These are phyloP conservation scores for Xylaria multiplex DNA, from an alignment of 2,329 filamentous ascomycete species.

Conservation along the genomic window DNA sequence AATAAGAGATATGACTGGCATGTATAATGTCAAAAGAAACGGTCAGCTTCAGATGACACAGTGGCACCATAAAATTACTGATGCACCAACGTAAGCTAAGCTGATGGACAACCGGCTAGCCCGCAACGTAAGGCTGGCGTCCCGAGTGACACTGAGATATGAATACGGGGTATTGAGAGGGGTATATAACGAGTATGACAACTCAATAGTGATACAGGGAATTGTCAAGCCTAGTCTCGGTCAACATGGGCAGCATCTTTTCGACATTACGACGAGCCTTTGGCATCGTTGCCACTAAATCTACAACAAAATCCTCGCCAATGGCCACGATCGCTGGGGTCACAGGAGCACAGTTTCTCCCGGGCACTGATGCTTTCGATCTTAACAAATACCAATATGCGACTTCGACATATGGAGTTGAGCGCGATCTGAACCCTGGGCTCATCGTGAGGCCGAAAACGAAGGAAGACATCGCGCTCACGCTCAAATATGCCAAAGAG, in stretches of 20 bases:
- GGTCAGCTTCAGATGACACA: constrained; percentile 22
- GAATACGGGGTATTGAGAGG: constrained; percentile 1
- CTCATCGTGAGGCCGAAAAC: constrained; percentile 57
- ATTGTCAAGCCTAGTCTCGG: neutral
- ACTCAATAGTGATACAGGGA: neutral
- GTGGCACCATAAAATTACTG: constrained; percentile 4
- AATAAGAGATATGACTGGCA: constrained; percentile 1
- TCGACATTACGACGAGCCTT: constrained; percentile 27
- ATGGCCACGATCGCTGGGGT: constrained; percentile 44
- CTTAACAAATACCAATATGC: constrained; percentile 56
- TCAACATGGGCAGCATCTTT: constrained; percentile 26
- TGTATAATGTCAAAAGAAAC: constrained; percentile 2
- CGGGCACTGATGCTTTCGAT: constrained; percentile 41
- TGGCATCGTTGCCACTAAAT: neutral
- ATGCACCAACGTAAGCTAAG: constrained; percentile 36
- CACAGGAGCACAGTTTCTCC: constrained; percentile 42
- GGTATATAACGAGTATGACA: constrained; percentile 25
- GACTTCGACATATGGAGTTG: constrained; percentile 53
- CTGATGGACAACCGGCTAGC: constrained; percentile 27
- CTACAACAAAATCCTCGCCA: constrained; percentile 3
- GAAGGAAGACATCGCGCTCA: constrained; percentile 55
- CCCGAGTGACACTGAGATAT: neutral
- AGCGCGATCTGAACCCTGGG: constrained; percentile 56
- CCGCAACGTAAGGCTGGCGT: constrained; percentile 20
- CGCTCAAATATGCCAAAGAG: constrained; percentile 54